Evolutionary conservation across 2,329 filamentous ascomycete species (phyloP), one percentile per base, ranked within the genome.

Genomic region (Gnomoniopsis smithogilvyi): DNA sequence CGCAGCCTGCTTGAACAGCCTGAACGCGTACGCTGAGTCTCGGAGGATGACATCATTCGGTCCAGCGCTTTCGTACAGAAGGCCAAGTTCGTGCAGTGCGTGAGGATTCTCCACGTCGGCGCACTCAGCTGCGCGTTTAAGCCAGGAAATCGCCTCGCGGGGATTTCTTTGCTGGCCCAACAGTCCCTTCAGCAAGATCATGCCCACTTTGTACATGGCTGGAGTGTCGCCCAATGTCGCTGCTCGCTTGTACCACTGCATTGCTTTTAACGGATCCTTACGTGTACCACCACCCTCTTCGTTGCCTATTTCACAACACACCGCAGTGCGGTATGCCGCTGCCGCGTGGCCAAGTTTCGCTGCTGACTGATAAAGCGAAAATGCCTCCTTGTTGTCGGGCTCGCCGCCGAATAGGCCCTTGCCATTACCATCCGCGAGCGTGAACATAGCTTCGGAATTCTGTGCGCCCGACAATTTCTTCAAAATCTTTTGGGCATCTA

Each of bases 141-240:
- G 81, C 93, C 95, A 98, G 22, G 86, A 87, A 24, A 97, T 84
- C 19, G 92, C 93, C 75, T 98, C 95, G 47, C 89, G 84, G 2
- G 91, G 84, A 69, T 96, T 96, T 69, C 81, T 86, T 24, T 81
- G 83, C 70, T 98, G 93, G 3, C 93, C 93, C n/a, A 99, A 82
- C 30, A 98, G 80, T 12, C 94, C 95, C 73, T 98, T 98, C 56
- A 98, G 83, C 62, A 91, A 78, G 65, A 99, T 96, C 88, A 97
- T 96, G 60, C 95, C 95, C 74, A 98, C 87, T 75, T 99, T 99
- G 78, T 97, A 99, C 92, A 98, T 96, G 33, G 93, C 95, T 0
- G 94, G 90, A 1, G 90, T 89, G 69, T 99, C 94, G 3, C 95
- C 94, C 2, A 98, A 80, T 14, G 89, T 89, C 12, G 95, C 94